phyloP scores from a whole-genome alignment of 2,329 filamentous ascomycete genomes.

The Fusarium sp. region DNA sequence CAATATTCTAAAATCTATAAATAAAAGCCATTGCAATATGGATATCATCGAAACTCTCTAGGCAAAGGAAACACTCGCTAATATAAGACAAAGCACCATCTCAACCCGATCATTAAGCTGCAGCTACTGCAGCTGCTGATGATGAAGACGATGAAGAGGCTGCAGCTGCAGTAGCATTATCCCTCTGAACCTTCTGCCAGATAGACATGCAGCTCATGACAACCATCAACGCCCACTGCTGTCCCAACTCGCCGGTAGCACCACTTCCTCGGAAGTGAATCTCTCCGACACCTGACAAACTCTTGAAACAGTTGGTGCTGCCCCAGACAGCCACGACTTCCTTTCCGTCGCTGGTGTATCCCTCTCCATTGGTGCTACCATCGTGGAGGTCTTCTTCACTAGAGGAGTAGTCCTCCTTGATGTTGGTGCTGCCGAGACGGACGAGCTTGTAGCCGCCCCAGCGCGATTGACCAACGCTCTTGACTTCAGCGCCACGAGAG shows the following conservation, averaged over 20 bases:
- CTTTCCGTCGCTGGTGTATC: constrained; percentile 43
- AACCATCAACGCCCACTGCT: constrained; percentile 44
- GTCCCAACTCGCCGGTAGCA: constrained; percentile 46
- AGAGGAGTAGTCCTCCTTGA: constrained; percentile 15
- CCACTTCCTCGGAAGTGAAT: constrained; percentile 47
- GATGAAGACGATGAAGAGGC: constrained; percentile 13
- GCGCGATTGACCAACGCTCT: constrained; percentile 34
- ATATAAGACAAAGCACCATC: background rate
- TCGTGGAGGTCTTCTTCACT: constrained; percentile 15
- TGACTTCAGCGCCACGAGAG: constrained; percentile 40
- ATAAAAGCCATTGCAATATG: constrained; percentile 1
- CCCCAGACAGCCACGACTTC: constrained; percentile 46
- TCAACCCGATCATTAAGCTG: background rate
- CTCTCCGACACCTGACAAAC: constrained; percentile 41
- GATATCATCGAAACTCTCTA: constrained; percentile 9
- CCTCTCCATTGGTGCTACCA: constrained; percentile 18
- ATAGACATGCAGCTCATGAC: constrained; percentile 48
- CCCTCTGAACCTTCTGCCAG: constrained; percentile 35
- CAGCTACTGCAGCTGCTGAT: background rate
- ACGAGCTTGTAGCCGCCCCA: constrained; percentile 46
- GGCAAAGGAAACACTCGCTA: constrained; percentile 8
- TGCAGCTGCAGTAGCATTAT: constrained; percentile 17
- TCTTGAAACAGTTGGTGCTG: constrained; percentile 27
- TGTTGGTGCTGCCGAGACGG: constrained; percentile 30
- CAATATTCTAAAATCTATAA: background rate